Evolutionary conservation across 2,329 filamentous ascomycete species (phyloP).

Genomic region (Diaporthe citriasiana): DNA sequence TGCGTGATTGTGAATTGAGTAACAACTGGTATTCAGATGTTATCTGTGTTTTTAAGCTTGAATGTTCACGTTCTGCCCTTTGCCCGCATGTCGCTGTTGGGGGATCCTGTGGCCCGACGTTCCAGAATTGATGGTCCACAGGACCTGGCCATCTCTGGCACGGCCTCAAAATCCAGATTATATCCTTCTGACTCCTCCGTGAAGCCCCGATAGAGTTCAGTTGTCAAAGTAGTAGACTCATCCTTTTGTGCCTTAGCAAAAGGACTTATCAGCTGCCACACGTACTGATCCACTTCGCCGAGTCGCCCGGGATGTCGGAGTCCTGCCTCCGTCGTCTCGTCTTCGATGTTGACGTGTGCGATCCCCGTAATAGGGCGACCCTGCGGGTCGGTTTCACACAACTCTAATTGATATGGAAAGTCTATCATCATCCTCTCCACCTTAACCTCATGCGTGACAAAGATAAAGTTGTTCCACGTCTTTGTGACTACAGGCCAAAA

Average conservation of each 20-base stretch:
- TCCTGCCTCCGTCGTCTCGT: slow-evolving; percentile 16
- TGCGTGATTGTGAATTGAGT: background rate
- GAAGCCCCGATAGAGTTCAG: background rate
- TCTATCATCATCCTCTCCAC: background rate
- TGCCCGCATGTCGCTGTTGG: background rate
- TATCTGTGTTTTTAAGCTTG: background rate
- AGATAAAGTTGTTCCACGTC: slow-evolving; percentile 12
- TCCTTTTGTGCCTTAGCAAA: background rate
- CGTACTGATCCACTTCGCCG: background rate
- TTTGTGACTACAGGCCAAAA: slow-evolving; percentile 15
- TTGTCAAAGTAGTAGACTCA: background rate
- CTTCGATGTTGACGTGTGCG: background rate
- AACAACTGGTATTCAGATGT: background rate
- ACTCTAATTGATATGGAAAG: background rate
- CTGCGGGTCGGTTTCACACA: background rate
- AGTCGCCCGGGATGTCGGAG: slow-evolving; percentile 15
- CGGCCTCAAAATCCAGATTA: slow-evolving; percentile 1
- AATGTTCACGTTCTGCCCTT: background rate
- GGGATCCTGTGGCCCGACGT: background rate
- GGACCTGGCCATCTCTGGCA: background rate
- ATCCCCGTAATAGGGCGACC: background rate
- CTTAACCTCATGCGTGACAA: slow-evolving; percentile 7
- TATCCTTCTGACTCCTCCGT: background rate
- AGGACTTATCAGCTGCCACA: background rate
- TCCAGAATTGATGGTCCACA: background rate